Percentiles rank a stretch among this genome's conserved stretches.
phyloP scores from a whole-genome alignment of 2,329 filamentous ascomycete species.

The Neofusicoccum kwambonambiense region DNA sequence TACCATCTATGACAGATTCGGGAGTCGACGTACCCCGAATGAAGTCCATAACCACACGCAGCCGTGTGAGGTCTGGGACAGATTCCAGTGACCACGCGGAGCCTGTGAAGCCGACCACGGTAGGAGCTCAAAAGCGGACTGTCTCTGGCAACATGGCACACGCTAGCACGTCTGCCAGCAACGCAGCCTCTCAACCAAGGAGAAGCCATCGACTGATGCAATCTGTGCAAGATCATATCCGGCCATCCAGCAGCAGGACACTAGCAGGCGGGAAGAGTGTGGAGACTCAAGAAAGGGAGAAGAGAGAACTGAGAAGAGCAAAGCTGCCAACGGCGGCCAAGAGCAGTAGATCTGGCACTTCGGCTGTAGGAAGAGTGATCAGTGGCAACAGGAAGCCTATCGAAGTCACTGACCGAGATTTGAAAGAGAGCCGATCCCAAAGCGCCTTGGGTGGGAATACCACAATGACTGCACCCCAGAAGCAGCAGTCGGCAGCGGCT shows the following conservation, averaged over 20 bases:
- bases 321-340: conserved; percentile 67
- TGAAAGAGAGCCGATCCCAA: conserved; percentile 55
- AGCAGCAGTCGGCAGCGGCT: conserved; percentile 23
- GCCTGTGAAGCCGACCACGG: conserved; percentile 31
- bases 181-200: conserved; percentile 44
- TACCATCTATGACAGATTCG: conserved; percentile 33
- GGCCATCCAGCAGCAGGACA: conserved; percentile 63
- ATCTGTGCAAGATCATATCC: conserved; percentile 61
- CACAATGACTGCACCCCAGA: conserved; percentile 26
- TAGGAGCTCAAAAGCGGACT: conserved; percentile 75
- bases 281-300: conserved; percentile 54
- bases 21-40: conserved; percentile 37
- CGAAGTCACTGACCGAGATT: conserved; percentile 60
- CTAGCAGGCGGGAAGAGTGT: conserved; percentile 54
- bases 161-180: conserved; percentile 30
- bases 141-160: conserved; percentile 75
- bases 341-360: conserved; percentile 61
- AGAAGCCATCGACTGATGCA: conserved; percentile 45
- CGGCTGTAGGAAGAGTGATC: conserved; percentile 79
- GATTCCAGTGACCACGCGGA: conserved; percentile 40
- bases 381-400: conserved; percentile 85
- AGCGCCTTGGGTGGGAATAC: conserved; percentile 25
- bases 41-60: conserved; percentile 40
- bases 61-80: conserved; percentile 39
- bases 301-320: conserved; percentile 79